A percentile compares a stretch with the other conserved stretches of the same genome.
Conservation (phyloP, 2,329 filamentous ascomycete genomes). For the Nannizzia gypsea region DNA sequence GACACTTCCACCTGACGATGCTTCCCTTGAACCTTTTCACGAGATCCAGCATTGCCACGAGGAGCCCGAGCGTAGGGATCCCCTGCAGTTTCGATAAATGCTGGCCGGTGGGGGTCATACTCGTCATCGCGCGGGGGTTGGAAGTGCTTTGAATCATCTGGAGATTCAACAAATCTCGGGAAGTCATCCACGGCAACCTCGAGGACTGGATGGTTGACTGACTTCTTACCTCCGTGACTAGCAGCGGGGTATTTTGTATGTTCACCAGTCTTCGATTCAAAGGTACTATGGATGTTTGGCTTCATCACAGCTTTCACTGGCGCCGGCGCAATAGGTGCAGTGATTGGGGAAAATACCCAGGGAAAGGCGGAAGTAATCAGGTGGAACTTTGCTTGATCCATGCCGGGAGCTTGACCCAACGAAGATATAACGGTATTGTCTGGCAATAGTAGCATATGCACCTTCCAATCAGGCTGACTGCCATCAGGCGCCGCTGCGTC, state of each 20-base stretch:
- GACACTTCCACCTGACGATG: neutral
- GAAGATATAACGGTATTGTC: constrained; percentile 25
- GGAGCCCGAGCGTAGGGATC: constrained; percentile 7
- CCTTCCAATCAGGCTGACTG: constrained; percentile 42
- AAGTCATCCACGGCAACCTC: constrained; percentile 17
- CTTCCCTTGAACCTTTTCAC: neutral
- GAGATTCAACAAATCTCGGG: constrained; percentile 16
- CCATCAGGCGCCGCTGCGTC: constrained; percentile 17
- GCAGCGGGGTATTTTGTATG: neutral
- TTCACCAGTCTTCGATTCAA: constrained; percentile 1
- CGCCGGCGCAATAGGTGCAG: neutral
- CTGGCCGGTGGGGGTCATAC: constrained; percentile 37
- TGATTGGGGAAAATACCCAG: constrained; percentile 23
- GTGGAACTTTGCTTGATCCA: constrained; percentile 45
- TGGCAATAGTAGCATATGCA: constrained; percentile 51
- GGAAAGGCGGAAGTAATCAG: constrained; percentile 43
- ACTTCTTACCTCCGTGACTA: constrained; percentile 3
- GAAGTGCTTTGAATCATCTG: constrained; percentile 15
- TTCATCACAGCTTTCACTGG: neutral
- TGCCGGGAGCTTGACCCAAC: constrained; percentile 42
- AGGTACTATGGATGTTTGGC: neutral
- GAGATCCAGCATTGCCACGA: neutral
- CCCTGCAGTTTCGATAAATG: constrained; percentile 16
- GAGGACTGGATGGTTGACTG: constrained; percentile 5
- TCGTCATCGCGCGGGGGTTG: constrained; percentile 35